Evolutionary conservation across 2,329 filamentous ascomycete species (phyloP), one percentile per base, ranked within the genome.

Genomic region (Didymella sp.): DNA sequence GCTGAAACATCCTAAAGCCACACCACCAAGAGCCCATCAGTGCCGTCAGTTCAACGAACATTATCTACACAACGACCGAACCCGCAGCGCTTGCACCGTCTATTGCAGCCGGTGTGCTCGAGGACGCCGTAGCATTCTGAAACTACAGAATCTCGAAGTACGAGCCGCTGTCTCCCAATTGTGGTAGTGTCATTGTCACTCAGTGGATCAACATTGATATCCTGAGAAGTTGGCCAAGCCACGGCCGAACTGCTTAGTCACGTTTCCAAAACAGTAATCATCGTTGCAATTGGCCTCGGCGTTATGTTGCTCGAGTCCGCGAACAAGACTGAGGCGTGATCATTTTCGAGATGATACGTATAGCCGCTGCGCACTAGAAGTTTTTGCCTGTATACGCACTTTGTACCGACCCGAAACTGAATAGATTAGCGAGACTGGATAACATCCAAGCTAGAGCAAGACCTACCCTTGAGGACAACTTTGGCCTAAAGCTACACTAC

Each of bases 291-390:
- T 15, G 45, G 38, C 31, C 54, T 57, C 13, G 54, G 54, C 1
- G 58, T 55, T 2, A 65, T 31, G 1, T 19, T 58, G 22, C 58
- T 63, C 6, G 63, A 49, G 7, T 56, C 52, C 11, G 46, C 37
- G 51, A 63, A 65, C 11, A 52, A 31, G n/a, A 42, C 51, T 4
- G 44, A 51, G 7, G 62, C 62, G 12, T 56, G 30, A 6, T n/a
- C n/a, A n/a, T n/a, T n/a, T n/a, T 13, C 21, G 12, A 21, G 19
- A 21, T 22, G 5, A 22, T 9, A 40, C 15, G 4, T 8, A 11
- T 21, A 25, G 37, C 17, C 12, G 3, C 37, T 15, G 6, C 21
- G 12, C 6, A 22, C n/a, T 27, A 51, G 12, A 43, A 51, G 30
- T 51, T 44, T n/a, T 44, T 44, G 6, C 48, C 48, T 2, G 48